Evolutionary conservation across 108 stramenopile genomes (phyloP).

Genomic region (Thalassiosira profunda): DNA sequence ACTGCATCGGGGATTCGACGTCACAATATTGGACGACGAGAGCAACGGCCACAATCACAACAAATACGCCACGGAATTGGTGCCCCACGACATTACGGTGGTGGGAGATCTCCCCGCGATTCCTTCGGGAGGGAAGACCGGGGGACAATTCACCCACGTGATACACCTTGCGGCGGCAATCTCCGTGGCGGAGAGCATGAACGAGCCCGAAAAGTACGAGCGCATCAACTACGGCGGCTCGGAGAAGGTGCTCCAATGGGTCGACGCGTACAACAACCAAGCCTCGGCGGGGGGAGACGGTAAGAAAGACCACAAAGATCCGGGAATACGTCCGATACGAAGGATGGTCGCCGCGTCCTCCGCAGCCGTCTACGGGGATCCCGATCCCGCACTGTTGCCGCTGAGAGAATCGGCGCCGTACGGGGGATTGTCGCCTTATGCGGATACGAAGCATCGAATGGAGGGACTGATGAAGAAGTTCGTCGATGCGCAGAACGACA

Average conservation of each 20-base stretch:
- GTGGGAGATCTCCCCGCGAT: conserved; percentile 34
- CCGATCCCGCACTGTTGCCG: conserved; percentile 35
- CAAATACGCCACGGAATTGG: conserved; percentile 26
- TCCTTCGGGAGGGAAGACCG: conserved; percentile 45
- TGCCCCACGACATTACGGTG: conserved; percentile 46
- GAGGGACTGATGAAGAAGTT: conserved; percentile 82
- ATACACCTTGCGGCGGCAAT: conserved; percentile 53
- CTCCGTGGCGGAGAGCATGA: conserved; percentile 71
- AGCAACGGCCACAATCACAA: conserved; percentile 57
- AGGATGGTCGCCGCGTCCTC: conserved; percentile 47
- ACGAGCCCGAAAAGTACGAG: conserved; percentile 46
- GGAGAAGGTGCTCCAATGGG: conserved; percentile 55
- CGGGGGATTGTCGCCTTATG: conserved; percentile 82
- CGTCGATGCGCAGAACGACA: conserved; percentile 24
- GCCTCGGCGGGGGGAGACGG: neutral
- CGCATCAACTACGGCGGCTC: conserved; percentile 43
- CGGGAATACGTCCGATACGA: too few species aligned
- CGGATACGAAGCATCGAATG: conserved; percentile 87
- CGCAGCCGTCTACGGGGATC: conserved; percentile 51
- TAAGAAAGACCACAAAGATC: neutral
- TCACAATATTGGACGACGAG: conserved; percentile 81
- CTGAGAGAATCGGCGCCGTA: conserved; percentile 58
- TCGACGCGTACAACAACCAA: conserved; percentile 23
- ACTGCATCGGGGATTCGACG: conserved; percentile 75
- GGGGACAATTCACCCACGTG: conserved; percentile 70